Conservation (phyloP, 352 stramenopile genomes). For the Pythium chondricola region DNA sequence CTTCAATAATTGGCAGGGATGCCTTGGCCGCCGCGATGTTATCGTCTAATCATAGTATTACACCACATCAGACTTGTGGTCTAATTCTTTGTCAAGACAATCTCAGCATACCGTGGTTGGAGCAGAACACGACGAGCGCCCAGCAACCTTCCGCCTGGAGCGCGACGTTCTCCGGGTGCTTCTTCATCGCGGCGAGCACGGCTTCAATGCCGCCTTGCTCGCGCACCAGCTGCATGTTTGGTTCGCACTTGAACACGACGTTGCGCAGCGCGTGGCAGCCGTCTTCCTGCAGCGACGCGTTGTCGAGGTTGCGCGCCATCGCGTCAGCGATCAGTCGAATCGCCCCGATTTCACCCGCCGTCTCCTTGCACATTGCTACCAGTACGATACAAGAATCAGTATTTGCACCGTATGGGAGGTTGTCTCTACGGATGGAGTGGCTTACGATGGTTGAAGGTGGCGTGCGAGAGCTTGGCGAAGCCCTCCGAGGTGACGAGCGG, state of each 20-base stretch:
- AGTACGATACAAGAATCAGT: too few relatives aligned
- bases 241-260: conserved; percentile 63
- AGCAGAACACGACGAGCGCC: conserved; percentile 75
- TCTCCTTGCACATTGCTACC: conserved; percentile 60
- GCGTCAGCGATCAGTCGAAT: conserved; percentile 53
- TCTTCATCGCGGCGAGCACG: conserved; percentile 57
- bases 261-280: conserved; percentile 77
- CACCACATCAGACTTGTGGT: neutral
- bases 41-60: conserved; percentile 29
- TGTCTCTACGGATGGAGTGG: neutral
- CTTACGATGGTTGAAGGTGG: conserved; percentile 76
- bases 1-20: conserved; percentile 36
- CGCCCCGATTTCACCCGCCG: conserved; percentile 43
- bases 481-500: conserved; percentile 49
- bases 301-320: conserved; percentile 59
- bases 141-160: conserved; percentile 68
- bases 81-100: neutral
- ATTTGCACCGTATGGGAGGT: neutral
- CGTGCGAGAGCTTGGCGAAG: conserved; percentile 64
- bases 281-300: conserved; percentile 56
- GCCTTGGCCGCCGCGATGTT: conserved; percentile 48
- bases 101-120: conserved; percentile 52
- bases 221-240: conserved; percentile 52
- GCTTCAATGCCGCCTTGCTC: conserved; percentile 58
- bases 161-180: conserved; percentile 53